These are phyloP conservation scores for Mortierella sp. DNA, from an alignment of 371 early-diverging fungal species.

Conservation along the genomic window DNA sequence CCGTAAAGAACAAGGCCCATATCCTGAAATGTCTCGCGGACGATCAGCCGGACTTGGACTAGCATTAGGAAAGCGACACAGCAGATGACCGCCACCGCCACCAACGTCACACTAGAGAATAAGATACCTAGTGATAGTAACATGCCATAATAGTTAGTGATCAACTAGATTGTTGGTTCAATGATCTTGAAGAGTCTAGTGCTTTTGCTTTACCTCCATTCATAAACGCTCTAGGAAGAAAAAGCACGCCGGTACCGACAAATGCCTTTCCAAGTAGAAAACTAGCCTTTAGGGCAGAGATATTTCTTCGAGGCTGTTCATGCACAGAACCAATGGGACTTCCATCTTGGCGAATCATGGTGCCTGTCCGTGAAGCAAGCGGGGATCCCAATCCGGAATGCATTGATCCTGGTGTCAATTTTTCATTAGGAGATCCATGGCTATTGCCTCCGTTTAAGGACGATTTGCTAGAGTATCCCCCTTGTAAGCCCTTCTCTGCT, in stretches of 20 bases:
- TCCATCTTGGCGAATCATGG: conserved; percentile 24
- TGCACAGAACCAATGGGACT: conserved; percentile 57
- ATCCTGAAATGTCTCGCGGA: conserved; percentile 83
- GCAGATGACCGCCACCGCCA: conserved; percentile 64
- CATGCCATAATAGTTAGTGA: not conserved
- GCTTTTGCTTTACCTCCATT: conserved; percentile 68
- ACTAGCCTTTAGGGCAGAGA: conserved; percentile 78
- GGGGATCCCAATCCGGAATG: not conserved
- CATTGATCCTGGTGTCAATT: not conserved
- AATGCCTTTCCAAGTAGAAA: conserved; percentile 83
- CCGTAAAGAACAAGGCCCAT: conserved; percentile 83
- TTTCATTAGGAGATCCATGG: conserved; percentile 3
- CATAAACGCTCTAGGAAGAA: conserved; percentile 77
- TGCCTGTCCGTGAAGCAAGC: not conserved
- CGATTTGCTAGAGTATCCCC: conserved; percentile 6
- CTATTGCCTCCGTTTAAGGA: not conserved
- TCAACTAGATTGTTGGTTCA: not conserved
- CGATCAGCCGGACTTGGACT: conserved; percentile 64
- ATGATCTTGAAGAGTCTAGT: not conserved
- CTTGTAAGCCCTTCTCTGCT: conserved; percentile 22
- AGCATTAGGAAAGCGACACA: conserved; percentile 76
- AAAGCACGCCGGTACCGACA: conserved; percentile 79
- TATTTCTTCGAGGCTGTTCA: conserved; percentile 55
- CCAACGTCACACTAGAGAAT: conserved; percentile 64
- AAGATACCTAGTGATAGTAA: conserved; percentile 46